phyloP scores from a whole-genome alignment of 2,329 filamentous ascomycete genomes.

The Verticillium longisporum region DNA sequence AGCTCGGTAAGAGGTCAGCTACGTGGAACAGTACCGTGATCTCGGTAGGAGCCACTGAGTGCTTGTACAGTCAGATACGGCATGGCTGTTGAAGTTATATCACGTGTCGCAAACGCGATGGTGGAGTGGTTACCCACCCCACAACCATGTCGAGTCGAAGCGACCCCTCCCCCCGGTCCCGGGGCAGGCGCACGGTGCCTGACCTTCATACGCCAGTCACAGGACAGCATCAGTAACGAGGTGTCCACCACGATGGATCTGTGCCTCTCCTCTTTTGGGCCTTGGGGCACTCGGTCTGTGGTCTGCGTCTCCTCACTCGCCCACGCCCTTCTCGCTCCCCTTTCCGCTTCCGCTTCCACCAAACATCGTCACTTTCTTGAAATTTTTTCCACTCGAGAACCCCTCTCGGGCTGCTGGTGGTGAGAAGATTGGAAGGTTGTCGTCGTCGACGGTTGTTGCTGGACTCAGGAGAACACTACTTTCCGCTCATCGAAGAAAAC shows the following conservation, averaged over 20 bases:
- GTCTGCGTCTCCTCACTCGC: not conserved
- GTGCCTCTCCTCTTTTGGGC: not conserved
- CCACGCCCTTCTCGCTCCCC: not conserved
- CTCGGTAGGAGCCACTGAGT: too few species aligned
- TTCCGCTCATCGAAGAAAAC: not conserved
- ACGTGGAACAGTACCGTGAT: too few species aligned
- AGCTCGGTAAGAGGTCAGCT: too few species aligned
- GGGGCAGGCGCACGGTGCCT: not conserved
- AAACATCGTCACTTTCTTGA: constrained; percentile 10
- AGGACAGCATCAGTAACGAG: not conserved
- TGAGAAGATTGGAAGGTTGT: constrained; percentile 16
- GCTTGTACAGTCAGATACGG: too few species aligned
- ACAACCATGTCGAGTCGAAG: too few species aligned
- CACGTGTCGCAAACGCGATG: too few species aligned
- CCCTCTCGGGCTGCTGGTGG: constrained; percentile 19
- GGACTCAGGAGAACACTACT: constrained; percentile 8
- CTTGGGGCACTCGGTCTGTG: not conserved
- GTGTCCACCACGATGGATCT: not conserved
- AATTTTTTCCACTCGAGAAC: constrained; percentile 10
- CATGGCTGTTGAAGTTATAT: too few species aligned
- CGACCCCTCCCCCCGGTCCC: not conserved
- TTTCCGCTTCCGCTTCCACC: constrained; percentile 14
- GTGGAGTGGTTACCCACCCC: too few species aligned
- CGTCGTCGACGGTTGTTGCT: constrained; percentile 14
- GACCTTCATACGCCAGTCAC: not conserved